Percentiles rank a stretch among this genome's conserved stretches.
phyloP scores from a whole-genome alignment of 371 early-diverging fungal species.

The Mortierella sp. region DNA sequence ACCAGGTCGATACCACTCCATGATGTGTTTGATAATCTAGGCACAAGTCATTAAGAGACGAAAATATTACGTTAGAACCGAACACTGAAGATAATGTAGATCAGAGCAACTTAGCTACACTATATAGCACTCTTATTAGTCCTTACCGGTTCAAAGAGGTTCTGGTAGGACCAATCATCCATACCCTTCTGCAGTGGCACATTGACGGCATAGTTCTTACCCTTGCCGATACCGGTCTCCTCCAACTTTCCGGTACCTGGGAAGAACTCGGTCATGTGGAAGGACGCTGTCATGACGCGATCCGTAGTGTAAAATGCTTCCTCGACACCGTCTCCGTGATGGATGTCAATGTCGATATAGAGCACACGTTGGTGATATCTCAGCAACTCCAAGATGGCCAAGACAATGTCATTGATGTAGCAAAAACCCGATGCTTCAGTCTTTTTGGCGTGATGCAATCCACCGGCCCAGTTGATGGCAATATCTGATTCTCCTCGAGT shows the following conservation, averaged over 20 bases:
- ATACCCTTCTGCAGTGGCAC: slow-evolving; percentile 98
- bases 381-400: slow-evolving; percentile 96
- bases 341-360: slow-evolving; percentile 99
- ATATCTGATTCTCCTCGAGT: slow-evolving; percentile 93
- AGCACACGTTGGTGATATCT: slow-evolving; percentile 94
- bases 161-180: slow-evolving; percentile 94
- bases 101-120: neutral
- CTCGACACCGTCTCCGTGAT: slow-evolving; percentile 99
- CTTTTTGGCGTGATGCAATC: slow-evolving; percentile 99
- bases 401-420: slow-evolving; percentile 98
- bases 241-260: slow-evolving; percentile 96
- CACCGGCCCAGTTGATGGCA: slow-evolving; percentile 99
- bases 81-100: too few relatives aligned
- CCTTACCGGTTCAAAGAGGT: slow-evolving; percentile 89
- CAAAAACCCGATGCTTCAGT: slow-evolving; percentile 98
- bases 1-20: slow-evolving; percentile 95
- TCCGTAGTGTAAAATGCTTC: slow-evolving; percentile 99
- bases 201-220: slow-evolving; percentile 96
- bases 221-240: slow-evolving; percentile 90
- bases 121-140: neutral
- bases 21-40: slow-evolving; percentile 79
- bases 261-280: slow-evolving; percentile 99
- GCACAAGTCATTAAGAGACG: neutral
- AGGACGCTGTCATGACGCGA: slow-evolving; percentile 98
- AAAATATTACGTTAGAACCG: neutral